A percentile compares a stretch with the other conserved stretches of the same genome.
Conservation (phyloP, 1,139 yeast species). For the Protomyces inouyei region DNA sequence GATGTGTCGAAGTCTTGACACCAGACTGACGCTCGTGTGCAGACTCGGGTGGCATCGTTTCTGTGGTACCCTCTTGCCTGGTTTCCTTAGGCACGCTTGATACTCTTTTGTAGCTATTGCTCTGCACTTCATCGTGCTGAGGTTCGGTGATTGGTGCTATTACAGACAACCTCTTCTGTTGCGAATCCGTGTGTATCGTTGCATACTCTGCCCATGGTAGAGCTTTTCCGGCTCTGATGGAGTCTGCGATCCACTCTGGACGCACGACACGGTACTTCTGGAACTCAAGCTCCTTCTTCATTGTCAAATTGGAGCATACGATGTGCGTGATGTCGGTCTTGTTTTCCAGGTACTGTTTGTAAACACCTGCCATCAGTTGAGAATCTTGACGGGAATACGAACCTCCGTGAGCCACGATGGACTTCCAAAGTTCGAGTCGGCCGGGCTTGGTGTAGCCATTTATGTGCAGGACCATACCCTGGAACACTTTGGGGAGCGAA, state of each 20-base stretch:
- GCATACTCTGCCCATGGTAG: conserved; percentile 68
- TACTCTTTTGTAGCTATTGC: not conserved
- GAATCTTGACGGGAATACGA: not conserved
- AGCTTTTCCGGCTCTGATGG: conserved; percentile 47
- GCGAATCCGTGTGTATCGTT: conserved; percentile 40
- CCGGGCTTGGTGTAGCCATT: conserved; percentile 86
- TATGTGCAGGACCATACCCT: conserved; percentile 51
- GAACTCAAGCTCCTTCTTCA: conserved; percentile 64
- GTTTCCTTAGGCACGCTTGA: not conserved
- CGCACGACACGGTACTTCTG: conserved; percentile 66
- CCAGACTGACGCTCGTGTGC: not conserved
- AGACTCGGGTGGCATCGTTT: not conserved
- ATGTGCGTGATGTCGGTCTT: conserved; percentile 80
- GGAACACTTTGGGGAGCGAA: conserved; percentile 48
- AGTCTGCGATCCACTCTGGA: conserved; percentile 77
- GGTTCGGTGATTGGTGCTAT: not conserved
- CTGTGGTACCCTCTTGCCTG: not conserved
- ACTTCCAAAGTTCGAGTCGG: conserved; percentile 60
- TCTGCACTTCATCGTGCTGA: not conserved
- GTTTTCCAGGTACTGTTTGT: conserved; percentile 60
- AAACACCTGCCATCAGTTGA: conserved; percentile 43
- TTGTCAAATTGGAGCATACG: conserved; percentile 67
- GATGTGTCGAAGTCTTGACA: conserved; percentile 59
- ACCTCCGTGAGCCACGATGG: conserved; percentile 71
- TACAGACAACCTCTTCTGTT: not conserved